Conservation (phyloP, 116 monocot genomes). For the Thalassia testudinum region DNA sequence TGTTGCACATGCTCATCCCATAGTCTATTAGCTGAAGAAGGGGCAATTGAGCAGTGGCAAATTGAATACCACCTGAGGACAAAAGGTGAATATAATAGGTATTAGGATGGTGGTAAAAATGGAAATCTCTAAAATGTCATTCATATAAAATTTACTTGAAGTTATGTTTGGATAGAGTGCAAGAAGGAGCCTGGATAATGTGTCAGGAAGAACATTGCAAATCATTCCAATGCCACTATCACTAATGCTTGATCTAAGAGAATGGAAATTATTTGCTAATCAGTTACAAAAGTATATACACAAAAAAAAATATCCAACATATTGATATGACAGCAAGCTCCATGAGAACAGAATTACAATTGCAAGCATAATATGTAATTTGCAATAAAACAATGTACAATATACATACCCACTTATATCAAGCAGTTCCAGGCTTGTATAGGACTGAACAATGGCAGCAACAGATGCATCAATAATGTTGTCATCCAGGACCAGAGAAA, state of each 20-base stretch:
- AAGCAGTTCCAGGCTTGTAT: conserved; percentile 58
- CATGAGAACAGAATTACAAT: too few relatives aligned
- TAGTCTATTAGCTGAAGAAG: conserved; percentile 75
- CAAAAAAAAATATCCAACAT: too few relatives aligned
- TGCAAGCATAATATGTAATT: not conserved
- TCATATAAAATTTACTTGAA: conserved; percentile 33
- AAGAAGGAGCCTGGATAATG: conserved; percentile 70
- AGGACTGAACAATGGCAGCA: conserved; percentile 62
- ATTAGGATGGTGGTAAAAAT: not conserved
- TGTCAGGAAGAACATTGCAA: conserved; percentile 59
- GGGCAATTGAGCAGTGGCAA: conserved; percentile 81
- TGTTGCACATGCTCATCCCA: conserved; percentile 62
- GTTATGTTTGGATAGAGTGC: conserved; percentile 81
- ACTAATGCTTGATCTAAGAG: conserved; percentile 67
- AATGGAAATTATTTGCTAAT: not conserved
- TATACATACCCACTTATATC: conserved; percentile 88
- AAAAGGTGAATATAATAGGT: not conserved
- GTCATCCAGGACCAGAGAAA: conserved; percentile 74
- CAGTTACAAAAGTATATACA: too few relatives aligned
- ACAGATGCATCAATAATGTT: conserved; percentile 91
- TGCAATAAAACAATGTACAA: conserved; percentile 1
- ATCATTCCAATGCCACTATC: conserved; percentile 95
- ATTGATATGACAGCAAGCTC: too few relatives aligned
- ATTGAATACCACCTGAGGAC: conserved; percentile 77
- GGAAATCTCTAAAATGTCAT: not conserved